phyloP scores from a whole-genome alignment of 2,329 filamentous ascomycete genomes.

The Nemania bipapillata region DNA sequence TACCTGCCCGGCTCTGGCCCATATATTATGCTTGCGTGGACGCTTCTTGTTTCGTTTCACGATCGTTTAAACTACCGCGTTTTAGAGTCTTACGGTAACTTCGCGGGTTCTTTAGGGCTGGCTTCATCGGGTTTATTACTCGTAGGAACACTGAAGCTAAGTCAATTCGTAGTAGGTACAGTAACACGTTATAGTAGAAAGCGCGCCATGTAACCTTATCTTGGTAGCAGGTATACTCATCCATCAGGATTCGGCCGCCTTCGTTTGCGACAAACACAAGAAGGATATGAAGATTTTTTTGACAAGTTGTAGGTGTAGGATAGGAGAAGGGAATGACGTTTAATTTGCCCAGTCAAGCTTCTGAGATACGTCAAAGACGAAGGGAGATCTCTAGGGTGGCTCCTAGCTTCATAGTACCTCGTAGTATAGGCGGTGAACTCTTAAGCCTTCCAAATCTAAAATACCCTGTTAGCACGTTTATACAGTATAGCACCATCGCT shows the following conservation, averaged over 20 bases:
- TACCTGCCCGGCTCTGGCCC: constrained; percentile 3
- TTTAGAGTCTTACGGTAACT: not conserved
- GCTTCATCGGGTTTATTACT: not conserved
- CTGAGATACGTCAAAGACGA: not conserved
- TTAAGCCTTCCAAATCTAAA: not conserved
- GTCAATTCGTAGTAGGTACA: not conserved
- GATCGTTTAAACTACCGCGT: not conserved
- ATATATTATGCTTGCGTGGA: constrained; percentile 6
- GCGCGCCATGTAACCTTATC: not conserved
- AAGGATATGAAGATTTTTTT: not conserved
- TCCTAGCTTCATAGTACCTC: not conserved
- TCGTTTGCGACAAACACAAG: not conserved
- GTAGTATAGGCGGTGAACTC: constrained; percentile 7
- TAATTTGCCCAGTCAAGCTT: not conserved
- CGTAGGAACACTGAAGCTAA: not conserved
- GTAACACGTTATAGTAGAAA: not conserved
- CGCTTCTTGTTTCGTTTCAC: constrained; percentile 24
- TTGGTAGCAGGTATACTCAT: not conserved
- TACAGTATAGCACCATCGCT: constrained; percentile 15
- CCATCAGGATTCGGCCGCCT: not conserved
- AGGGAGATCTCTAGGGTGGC: not conserved
- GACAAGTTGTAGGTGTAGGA: not conserved
- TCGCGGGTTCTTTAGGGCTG: not conserved
- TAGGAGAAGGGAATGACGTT: not conserved
- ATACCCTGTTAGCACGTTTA: not conserved